Conservation (phyloP, 2,329 filamentous ascomycete genomes). For the Boeremia exigua region DNA sequence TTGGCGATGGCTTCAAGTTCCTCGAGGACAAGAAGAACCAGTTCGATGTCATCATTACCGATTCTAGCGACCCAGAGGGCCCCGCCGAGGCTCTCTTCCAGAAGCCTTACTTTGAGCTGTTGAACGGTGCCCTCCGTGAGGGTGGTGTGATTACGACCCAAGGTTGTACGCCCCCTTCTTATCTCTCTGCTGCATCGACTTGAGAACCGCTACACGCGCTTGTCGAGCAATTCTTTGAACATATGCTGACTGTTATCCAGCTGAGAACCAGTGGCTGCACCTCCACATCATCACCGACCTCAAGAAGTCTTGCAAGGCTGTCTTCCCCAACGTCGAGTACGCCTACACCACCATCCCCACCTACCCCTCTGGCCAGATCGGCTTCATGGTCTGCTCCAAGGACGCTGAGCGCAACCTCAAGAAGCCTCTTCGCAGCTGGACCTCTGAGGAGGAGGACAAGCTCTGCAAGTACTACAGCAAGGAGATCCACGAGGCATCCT, state of each 20-base stretch:
- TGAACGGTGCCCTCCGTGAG: slow-evolving; percentile 86
- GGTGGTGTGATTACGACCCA: slow-evolving; percentile 99
- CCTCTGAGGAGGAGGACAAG: slow-evolving; percentile 86
- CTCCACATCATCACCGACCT: slow-evolving; percentile 90
- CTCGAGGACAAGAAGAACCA: slow-evolving; percentile 93
- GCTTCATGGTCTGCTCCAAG: slow-evolving; percentile 99
- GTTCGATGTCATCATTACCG: slow-evolving; percentile 99
- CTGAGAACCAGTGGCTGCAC: slow-evolving; percentile 99
- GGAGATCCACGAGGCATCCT: slow-evolving; percentile 93
- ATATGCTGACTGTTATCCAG: slow-evolving; percentile 57
- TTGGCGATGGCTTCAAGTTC: slow-evolving; percentile 99
- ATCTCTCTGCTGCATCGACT: slow-evolving; percentile 29
- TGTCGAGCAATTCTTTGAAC: slow-evolving; percentile 20
- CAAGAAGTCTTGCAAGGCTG: slow-evolving; percentile 94
- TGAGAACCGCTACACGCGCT: slow-evolving; percentile 23
- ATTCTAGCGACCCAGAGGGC: slow-evolving; percentile 96
- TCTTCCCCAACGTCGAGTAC: slow-evolving; percentile 98
- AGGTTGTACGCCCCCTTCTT: slow-evolving; percentile 91
- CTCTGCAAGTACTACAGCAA: slow-evolving; percentile 97
- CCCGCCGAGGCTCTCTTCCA: slow-evolving; percentile 96
- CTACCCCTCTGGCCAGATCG: slow-evolving; percentile 98
- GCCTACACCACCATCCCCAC: slow-evolving; percentile 99
- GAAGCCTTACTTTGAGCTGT: slow-evolving; percentile 97
- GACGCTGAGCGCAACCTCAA: slow-evolving; percentile 82
- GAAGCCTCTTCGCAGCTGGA: slow-evolving; percentile 82